phyloP scores from a whole-genome alignment of 495 filamentous ascomycete species.

The Chaetomium cochliodes region DNA sequence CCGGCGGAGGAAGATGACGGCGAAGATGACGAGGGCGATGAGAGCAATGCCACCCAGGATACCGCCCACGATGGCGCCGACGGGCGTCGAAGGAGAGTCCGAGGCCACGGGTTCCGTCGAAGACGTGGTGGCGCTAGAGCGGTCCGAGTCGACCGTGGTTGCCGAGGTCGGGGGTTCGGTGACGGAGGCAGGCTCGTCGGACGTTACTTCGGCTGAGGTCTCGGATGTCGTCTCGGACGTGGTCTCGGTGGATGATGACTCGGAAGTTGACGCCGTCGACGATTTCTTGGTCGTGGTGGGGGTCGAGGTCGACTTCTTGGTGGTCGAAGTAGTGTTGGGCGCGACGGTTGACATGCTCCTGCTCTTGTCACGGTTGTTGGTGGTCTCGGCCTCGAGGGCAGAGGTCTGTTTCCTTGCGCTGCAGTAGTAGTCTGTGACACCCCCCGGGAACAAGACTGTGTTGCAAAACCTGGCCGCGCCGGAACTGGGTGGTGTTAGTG shows the following conservation, averaged over 20 bases:
- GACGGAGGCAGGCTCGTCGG: not conserved
- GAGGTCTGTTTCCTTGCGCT: constrained; percentile 24
- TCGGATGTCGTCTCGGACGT: constrained; percentile 16
- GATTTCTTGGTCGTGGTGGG: constrained; percentile 5
- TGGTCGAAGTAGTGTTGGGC: constrained; percentile 18
- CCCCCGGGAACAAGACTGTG: constrained; percentile 38
- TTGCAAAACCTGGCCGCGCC: constrained; percentile 34
- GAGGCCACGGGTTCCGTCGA: not conserved
- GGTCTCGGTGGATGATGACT: constrained; percentile 6
- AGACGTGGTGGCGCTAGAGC: not conserved
- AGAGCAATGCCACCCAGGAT: constrained; percentile 49
- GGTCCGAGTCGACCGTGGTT: constrained; percentile 6
- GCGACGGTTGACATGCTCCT: constrained; percentile 33
- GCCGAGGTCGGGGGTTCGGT: not conserved
- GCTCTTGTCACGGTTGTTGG: constrained; percentile 37
- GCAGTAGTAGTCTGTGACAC: constrained; percentile 45
- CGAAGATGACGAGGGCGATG: constrained; percentile 43
- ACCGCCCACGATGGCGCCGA: constrained; percentile 50
- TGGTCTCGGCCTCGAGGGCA: constrained; percentile 38
- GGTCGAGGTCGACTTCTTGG: not conserved
- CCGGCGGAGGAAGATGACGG: constrained; percentile 40
- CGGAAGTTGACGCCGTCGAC: constrained; percentile 13
- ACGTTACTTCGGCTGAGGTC: not conserved
- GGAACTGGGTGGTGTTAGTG: constrained; percentile 28
- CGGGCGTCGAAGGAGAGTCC: constrained; percentile 28